phyloP scores from a whole-genome alignment of 2,329 filamentous ascomycete species.

The Cordyceps farinosa region DNA sequence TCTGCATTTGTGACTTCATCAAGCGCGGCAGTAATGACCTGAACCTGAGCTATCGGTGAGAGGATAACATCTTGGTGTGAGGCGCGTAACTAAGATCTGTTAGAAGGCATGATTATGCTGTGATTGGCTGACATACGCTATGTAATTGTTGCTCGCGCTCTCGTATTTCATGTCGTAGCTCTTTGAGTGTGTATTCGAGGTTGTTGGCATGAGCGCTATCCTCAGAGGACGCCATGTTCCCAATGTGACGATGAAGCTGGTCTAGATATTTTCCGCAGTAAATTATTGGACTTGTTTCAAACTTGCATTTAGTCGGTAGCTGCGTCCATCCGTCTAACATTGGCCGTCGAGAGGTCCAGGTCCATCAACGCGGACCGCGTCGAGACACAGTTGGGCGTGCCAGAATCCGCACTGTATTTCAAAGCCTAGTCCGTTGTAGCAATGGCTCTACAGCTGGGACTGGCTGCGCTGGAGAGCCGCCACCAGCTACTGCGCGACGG shows the following conservation, averaged over 20 bases:
- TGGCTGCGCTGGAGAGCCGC: not conserved
- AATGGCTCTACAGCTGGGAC: not conserved
- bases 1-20: constrained; percentile 57
- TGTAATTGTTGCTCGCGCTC: constrained; percentile 51
- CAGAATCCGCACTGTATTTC: not conserved
- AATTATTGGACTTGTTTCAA: not conserved
- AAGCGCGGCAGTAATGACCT: constrained; percentile 62
- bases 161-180: constrained; percentile 57
- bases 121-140: constrained; percentile 34
- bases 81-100: constrained; percentile 8
- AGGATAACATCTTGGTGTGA: constrained; percentile 20
- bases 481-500: too few relatives aligned
- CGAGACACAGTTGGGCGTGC: not conserved
- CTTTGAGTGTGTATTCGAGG: constrained; percentile 64
- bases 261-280: not conserved
- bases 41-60: constrained; percentile 30
- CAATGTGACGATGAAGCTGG: not conserved
- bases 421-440: not conserved
- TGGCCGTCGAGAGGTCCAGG: not conserved
- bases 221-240: constrained; percentile 23
- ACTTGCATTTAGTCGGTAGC: not conserved
- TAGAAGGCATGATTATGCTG: not conserved
- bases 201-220: constrained; percentile 38
- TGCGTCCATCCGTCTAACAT: not conserved
- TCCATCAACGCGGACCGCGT: not conserved